Percentiles rank a stretch among this genome's conserved stretches.
phyloP scores from a whole-genome alignment of 1,284 basidiomycete genomes.

The Ustilago crameri region DNA sequence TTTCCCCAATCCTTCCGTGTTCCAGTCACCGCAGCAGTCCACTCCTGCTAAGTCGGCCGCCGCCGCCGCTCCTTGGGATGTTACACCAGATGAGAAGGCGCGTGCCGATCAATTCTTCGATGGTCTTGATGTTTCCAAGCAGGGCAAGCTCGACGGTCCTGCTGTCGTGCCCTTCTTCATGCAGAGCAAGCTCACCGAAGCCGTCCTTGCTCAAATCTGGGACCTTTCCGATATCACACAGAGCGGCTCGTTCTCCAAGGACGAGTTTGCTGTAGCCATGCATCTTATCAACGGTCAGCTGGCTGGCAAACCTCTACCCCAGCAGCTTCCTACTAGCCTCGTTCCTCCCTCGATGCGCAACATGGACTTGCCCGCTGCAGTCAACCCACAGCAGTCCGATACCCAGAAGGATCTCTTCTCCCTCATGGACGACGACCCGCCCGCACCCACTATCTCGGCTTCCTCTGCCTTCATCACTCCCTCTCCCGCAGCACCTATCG shows the following conservation, averaged over 20 bases:
- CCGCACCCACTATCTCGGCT: slow-evolving; percentile 52
- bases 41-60: slow-evolving; percentile 14
- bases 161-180: slow-evolving; percentile 96
- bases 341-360: slow-evolving; percentile 82
- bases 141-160: slow-evolving; percentile 89
- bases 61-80: slow-evolving; percentile 77
- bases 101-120: slow-evolving; percentile 85
- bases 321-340: slow-evolving; percentile 77
- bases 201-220: slow-evolving; percentile 90
- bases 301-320: slow-evolving; percentile 80
- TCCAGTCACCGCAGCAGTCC: slow-evolving; percentile 71
- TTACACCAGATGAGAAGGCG: slow-evolving; percentile 83
- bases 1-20: slow-evolving; percentile 69
- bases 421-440: slow-evolving; percentile 76
- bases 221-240: slow-evolving; percentile 92
- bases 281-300: slow-evolving; percentile 90
- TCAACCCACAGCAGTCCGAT: slow-evolving; percentile 61
- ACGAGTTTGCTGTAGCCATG: slow-evolving; percentile 97
- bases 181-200: slow-evolving; percentile 86
- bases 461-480: slow-evolving; percentile 58
- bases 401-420: slow-evolving; percentile 70
- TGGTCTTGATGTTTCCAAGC: slow-evolving; percentile 79
- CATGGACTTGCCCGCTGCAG: slow-evolving; percentile 55
- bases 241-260: slow-evolving; percentile 85
- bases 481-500: slow-evolving; percentile 41